Evolutionary conservation across 345 rosid species (phyloP), one percentile per base, ranked within the genome.

Genomic region (Pistacia integerrima): DNA sequence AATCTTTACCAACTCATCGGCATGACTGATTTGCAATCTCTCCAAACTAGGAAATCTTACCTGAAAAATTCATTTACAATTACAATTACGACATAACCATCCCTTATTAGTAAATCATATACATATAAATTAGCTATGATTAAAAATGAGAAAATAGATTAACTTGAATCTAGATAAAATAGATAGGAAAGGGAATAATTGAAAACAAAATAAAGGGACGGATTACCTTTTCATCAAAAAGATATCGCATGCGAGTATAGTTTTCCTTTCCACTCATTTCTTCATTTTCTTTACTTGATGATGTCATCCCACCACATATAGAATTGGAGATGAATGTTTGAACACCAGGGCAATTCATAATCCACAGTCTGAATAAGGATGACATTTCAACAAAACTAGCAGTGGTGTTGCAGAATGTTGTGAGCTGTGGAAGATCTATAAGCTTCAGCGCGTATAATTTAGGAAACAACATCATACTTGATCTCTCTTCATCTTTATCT

Each of bases 11-110:
- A 55, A 18, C 9, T 35, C n/a, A 35, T 30, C 33, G 18, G 38
- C 10, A 1, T 33, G 12, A 1, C 2, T 0, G 4, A 69, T 4
- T 0, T 0, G 0, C 1, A 30, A 52, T 4, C 2, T 5, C 46
- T 30, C 25, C 44, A 52, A 69, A 69, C 46, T 16, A 30, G 60
- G 46, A 17, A 69, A n/a, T 28, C 11, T 35, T 16, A 52, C 60
- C 72, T 69, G 49, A 11, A 33, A 2, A 33, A 17, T 36, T 4
- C 66, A 33, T 4, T 14, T 62, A 28, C 36, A 36, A 41, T 41
- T 41, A 41, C 44, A 62, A 30, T 33, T 12, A 25, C 1, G n/a
- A 18, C 65, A 62, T 13, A 36, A 5, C 13, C 38, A 41, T 41
- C 18, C n/a, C 13, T 12, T 4, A 52, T 14, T 13, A 62, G 41